A percentile compares a stretch with the other conserved stretches of the same genome.
phyloP scores from a whole-genome alignment of 1,284 basidiomycete species.

The Ganoderma lucidum region DNA sequence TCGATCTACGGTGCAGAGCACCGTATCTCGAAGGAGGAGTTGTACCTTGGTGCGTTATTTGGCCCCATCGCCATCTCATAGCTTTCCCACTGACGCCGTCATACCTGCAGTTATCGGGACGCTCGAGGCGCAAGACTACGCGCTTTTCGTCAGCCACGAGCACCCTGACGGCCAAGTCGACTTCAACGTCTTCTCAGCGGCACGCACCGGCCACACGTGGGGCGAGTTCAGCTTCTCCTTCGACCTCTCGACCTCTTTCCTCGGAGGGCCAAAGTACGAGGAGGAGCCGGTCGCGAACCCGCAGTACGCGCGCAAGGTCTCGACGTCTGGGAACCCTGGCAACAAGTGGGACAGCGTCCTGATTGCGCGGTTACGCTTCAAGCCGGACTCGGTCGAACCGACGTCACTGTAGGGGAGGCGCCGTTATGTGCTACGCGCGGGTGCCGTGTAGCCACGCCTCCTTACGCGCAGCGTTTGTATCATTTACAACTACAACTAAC shows the following conservation, averaged over 20 bases:
- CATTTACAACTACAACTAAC: background rate
- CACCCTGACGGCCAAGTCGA: conserved; percentile 69
- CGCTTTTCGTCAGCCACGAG: conserved; percentile 72
- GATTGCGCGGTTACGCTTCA: conserved; percentile 62
- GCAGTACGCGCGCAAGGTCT: conserved; percentile 28
- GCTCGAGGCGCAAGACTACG: conserved; percentile 72
- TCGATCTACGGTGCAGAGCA: conserved; percentile 60
- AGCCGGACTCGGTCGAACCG: conserved; percentile 60
- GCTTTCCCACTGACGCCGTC: background rate
- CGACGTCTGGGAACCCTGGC: conserved; percentile 19
- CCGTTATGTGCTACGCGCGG: background rate
- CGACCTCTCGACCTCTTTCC: conserved; percentile 44
- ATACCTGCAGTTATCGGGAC: conserved; percentile 68
- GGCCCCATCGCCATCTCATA: background rate
- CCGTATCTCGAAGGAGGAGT: conserved; percentile 71
- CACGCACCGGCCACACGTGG: conserved; percentile 64
- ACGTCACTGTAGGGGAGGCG: conserved; percentile 50
- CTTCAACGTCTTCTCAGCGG: conserved; percentile 70
- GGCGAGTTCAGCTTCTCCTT: conserved; percentile 67
- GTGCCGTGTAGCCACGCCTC: background rate
- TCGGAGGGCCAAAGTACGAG: conserved; percentile 40
- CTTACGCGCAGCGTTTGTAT: background rate
- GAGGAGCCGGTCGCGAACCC: conserved; percentile 25
- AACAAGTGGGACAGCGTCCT: conserved; percentile 54
- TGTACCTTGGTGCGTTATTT: conserved; percentile 64